These are phyloP conservation scores for Pochonia chlamydosporia DNA, from an alignment of 2,329 filamentous ascomycete genomes.

Conservation along the genomic window DNA sequence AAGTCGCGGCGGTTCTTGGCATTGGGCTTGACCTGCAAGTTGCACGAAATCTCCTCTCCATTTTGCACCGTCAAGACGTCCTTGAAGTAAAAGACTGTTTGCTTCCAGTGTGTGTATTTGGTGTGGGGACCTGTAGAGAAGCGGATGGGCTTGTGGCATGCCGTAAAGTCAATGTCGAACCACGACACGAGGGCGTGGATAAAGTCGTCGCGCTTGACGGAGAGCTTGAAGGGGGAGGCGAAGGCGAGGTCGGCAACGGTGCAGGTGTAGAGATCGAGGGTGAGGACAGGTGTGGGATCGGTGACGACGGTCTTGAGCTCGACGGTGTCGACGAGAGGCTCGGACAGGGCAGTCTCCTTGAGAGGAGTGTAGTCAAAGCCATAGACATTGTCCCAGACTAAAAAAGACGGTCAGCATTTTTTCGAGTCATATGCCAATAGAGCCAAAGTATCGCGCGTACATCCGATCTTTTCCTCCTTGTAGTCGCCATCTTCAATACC, in stretches of 20 bases:
- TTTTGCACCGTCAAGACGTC: constrained; percentile 89
- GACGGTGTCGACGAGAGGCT: constrained; percentile 95
- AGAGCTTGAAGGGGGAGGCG: constrained; percentile 68
- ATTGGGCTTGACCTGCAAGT: constrained; percentile 80
- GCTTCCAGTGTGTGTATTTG: constrained; percentile 99
- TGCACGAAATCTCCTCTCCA: constrained; percentile 71
- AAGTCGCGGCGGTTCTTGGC: constrained; percentile 91
- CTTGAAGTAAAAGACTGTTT: constrained; percentile 96
- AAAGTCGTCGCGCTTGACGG: constrained; percentile 82
- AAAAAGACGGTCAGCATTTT: background rate
- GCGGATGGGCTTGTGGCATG: constrained; percentile 94
- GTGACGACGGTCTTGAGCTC: constrained; percentile 96
- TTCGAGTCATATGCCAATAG: background rate
- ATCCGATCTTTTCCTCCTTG: constrained; percentile 99
- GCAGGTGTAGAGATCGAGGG: constrained; percentile 90
- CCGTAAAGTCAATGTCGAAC: constrained; percentile 99
- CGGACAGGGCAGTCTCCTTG: constrained; percentile 87
- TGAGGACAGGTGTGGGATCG: constrained; percentile 78
- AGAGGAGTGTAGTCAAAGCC: constrained; percentile 95
- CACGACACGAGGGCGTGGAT: constrained; percentile 94
- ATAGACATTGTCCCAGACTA: constrained; percentile 99
- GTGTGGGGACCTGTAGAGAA: constrained; percentile 97
- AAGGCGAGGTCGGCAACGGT: constrained; percentile 80
- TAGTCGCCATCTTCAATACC: constrained; percentile 99
- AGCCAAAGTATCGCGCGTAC: constrained; percentile 48